These are phyloP conservation scores for Umbelopsis vinacea DNA, from an alignment of 192 early-diverging fungal genomes.

Conservation along the genomic window DNA sequence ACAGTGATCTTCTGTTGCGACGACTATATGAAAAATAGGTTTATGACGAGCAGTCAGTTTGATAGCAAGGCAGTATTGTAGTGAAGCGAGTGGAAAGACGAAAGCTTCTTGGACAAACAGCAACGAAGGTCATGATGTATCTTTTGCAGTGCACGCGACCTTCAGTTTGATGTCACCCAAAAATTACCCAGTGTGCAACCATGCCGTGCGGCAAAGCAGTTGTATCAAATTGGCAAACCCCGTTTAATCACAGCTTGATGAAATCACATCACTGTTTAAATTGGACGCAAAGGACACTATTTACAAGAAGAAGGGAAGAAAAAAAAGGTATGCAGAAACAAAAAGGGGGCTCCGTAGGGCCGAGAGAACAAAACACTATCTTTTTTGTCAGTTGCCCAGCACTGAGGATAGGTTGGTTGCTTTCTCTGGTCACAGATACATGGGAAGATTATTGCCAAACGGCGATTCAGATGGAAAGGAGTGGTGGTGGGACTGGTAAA, in stretches of 20 bases:
- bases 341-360: not conserved
- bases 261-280: too few species aligned
- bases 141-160: slow-evolving; percentile 13
- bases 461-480: slow-evolving; percentile 17
- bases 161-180: slow-evolving; percentile 2
- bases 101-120: too few species aligned
- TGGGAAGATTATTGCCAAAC: not conserved
- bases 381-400: not conserved
- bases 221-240: too few species aligned
- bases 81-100: too few species aligned
- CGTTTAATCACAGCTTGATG: too few species aligned
- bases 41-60: too few species aligned
- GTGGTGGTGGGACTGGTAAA: slow-evolving; percentile 14
- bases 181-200: too few species aligned
- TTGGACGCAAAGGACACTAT: not conserved
- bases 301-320: not conserved
- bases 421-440: not conserved
- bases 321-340: not conserved
- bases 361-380: not conserved
- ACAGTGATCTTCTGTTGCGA: too few species aligned
- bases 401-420: not conserved
- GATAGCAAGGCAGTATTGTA: too few species aligned
- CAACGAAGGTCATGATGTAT: slow-evolving; percentile 4
- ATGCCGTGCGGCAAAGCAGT: not conserved
- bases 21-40: too few species aligned